Evolutionary conservation across 306 rosid genomes (phyloP), one percentile per base, ranked within the genome.

Genomic region (Rosa persica): DNA sequence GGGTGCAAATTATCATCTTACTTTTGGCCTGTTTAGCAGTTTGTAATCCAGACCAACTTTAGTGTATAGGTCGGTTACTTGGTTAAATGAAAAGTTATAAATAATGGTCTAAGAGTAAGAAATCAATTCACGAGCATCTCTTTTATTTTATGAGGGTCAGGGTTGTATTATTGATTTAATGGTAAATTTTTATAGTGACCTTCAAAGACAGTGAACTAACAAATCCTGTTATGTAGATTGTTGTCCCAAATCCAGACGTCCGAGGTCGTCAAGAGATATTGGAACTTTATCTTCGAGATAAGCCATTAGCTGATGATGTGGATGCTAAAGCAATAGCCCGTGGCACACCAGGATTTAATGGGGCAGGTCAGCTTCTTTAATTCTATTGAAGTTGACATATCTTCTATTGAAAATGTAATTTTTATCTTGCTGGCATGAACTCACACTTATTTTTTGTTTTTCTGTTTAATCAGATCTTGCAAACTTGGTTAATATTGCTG

Each of bases 341-440:
- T 16, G 99, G 99, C 51, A 95, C 99, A 64, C 94, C 99, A 25
- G 99, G 99, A 82, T 95, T 93, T 83, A 95, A 95, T 70, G 99
- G 99, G 70, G 99, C 99, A 83, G 99, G 99, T 88, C 73, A 76
- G 67, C 76, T 47, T 78, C 30, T 58, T 76, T 60, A 23, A 44
- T 39, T 76, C 20, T 79, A 60, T 83, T 76, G 76, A 75, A 88
- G 46, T 52, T 25, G 46, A 22, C 43, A 42, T 61, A 51, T 73
- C 36, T 38, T 78, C 78, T 22, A n/a, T 54, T 34, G 60, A 57
- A 76, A 22, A 46, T 58, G 23, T 5, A 39, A 62, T 17, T n/a
- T 51, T 48, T 61, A 68, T 34, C 47, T 43, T 34, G 58, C 79
- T 78, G 67, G 8, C 62, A 48, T 72, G 73, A 72, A 81, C 61